Percentiles rank a stretch among this genome's conserved stretches.
Conservation (phyloP, 345 rosid species). For the Reutealis trisperma region DNA sequence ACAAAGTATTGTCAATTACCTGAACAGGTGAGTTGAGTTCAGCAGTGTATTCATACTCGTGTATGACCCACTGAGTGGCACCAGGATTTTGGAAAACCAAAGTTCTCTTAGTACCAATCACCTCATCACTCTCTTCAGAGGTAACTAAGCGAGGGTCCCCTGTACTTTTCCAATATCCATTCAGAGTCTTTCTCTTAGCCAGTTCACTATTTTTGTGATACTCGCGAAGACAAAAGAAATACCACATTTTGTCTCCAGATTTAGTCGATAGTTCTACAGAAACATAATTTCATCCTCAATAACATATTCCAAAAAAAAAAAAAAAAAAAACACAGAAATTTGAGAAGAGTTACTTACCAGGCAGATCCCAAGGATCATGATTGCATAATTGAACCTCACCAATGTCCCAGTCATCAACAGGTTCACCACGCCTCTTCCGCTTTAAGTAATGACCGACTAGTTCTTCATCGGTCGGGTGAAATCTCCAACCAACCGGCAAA, state of each 20-base stretch:
- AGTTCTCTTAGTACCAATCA: constrained; percentile 45
- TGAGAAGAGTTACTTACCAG: constrained; percentile 7
- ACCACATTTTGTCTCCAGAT: constrained; percentile 23
- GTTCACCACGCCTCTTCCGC: constrained; percentile 26
- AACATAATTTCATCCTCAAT: too few species aligned
- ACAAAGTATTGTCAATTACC: background rate
- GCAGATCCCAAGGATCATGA: constrained; percentile 54
- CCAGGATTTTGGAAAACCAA: constrained; percentile 38
- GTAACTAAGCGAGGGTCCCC: constrained; percentile 22
- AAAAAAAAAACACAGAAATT: too few species aligned
- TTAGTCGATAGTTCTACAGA: too few species aligned
- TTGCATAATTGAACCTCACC: constrained; percentile 37
- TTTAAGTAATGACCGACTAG: constrained; percentile 36
- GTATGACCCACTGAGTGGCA: constrained; percentile 25
- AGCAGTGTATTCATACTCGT: constrained; percentile 36
- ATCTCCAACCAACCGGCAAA: constrained; percentile 23
- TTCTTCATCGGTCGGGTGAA: constrained; percentile 44
- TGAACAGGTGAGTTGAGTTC: constrained; percentile 15
- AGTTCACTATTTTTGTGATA: constrained; percentile 18
- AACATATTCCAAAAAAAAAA: too few species aligned
- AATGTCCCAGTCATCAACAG: constrained; percentile 8
- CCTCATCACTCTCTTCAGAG: background rate
- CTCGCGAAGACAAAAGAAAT: constrained; percentile 38
- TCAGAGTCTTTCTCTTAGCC: constrained; percentile 32
- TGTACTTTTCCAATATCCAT: constrained; percentile 57